phyloP scores from a whole-genome alignment of 352 stramenopile genomes.

The Phytophthora pinifolia region DNA sequence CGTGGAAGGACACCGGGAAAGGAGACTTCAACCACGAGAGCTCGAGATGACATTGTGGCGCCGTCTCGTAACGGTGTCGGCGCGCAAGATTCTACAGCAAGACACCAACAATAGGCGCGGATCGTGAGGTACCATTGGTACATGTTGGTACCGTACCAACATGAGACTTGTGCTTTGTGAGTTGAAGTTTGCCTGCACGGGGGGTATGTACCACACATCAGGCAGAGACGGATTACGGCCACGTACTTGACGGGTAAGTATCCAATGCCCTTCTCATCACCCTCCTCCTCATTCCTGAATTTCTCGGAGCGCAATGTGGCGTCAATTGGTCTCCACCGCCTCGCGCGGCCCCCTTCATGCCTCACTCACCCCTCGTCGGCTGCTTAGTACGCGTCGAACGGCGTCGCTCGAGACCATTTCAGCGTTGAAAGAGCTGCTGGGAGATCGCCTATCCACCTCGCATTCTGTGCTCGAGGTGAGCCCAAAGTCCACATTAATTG shows the following conservation, averaged over 20 bases:
- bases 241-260: not conserved
- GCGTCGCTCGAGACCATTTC: conserved; percentile 49
- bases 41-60: conserved; percentile 12
- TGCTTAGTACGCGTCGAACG: conserved; percentile 35
- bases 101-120: not conserved
- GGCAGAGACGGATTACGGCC: conserved; percentile 2
- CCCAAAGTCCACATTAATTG: not conserved
- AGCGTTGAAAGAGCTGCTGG: conserved; percentile 55
- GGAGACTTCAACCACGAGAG: conserved; percentile 21
- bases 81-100: too few species aligned
- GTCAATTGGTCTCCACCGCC: conserved; percentile 10
- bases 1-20: conserved; percentile 1
- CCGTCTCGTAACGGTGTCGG: conserved; percentile 1
- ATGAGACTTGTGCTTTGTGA: not conserved
- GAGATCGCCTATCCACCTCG: conserved; percentile 71
- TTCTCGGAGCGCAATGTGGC: too few species aligned
- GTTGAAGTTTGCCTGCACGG: conserved; percentile 8
- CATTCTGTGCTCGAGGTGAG: conserved; percentile 60
- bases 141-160: too few species aligned
- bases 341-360: not conserved
- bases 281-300: conserved; percentile 11
- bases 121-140: too few species aligned
- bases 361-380: not conserved
- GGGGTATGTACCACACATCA: conserved; percentile 6
- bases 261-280: conserved; percentile 3